These are phyloP conservation scores for Aspergillus sp. DNA, from an alignment of 2,329 filamentous ascomycete genomes.

Conservation along the genomic window DNA sequence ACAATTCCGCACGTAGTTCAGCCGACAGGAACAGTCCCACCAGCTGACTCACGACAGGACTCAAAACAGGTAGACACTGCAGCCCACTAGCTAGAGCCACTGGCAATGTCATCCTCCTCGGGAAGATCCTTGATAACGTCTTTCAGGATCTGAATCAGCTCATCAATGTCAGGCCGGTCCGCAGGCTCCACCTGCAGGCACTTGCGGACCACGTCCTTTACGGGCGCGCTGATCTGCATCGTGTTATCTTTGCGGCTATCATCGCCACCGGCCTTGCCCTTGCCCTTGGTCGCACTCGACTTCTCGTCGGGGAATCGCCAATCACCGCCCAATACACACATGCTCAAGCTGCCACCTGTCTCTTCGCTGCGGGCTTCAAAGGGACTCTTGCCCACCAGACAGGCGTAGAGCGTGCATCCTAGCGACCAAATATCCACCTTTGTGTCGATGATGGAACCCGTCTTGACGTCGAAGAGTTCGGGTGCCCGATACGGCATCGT, in stretches of 20 bases:
- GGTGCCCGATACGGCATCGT: conserved; percentile 99
- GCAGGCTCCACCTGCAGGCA: conserved; percentile 85
- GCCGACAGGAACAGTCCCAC: not conserved
- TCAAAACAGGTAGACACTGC: not conserved
- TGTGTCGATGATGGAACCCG: conserved; percentile 85
- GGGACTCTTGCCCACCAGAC: conserved; percentile 91
- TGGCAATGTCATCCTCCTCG: conserved; percentile 55
- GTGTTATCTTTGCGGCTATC: conserved; percentile 42
- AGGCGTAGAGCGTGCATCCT: conserved; percentile 96
- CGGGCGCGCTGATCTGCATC: conserved; percentile 71
- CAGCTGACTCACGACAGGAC: not conserved
- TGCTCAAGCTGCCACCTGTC: conserved; percentile 87
- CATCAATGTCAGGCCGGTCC: conserved; percentile 83
- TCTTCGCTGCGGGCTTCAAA: conserved; percentile 96
- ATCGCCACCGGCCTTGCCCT: conserved; percentile 50
- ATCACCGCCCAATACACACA: conserved; percentile 90
- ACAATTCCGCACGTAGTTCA: not conserved
- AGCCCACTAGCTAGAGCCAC: conserved; percentile 25
- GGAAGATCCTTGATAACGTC: conserved; percentile 68
- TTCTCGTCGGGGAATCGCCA: conserved; percentile 92
- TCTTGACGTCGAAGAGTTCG: conserved; percentile 97
- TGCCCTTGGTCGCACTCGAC: conserved; percentile 63
- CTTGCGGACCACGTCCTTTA: conserved; percentile 82
- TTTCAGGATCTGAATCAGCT: conserved; percentile 79
- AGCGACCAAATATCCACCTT: conserved; percentile 98